Percentiles rank a stretch among this genome's conserved stretches.
Conservation (phyloP, 2,329 filamentous ascomycete genomes). For the Ophiostoma novo-ulmi region DNA sequence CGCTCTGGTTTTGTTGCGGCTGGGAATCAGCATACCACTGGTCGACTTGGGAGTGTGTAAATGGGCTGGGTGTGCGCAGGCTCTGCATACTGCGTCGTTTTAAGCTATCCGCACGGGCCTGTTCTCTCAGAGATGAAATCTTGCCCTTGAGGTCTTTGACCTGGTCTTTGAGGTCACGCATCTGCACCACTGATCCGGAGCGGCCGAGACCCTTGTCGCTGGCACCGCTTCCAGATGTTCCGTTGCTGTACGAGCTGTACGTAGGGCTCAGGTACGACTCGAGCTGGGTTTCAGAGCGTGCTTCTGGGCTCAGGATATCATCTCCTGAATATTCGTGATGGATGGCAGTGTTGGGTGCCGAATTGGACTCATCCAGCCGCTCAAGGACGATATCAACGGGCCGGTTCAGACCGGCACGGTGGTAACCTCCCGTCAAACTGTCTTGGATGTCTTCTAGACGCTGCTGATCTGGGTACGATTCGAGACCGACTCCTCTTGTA, state of each 20-base stretch:
- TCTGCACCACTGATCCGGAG: constrained; percentile 66
- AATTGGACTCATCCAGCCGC: constrained; percentile 51
- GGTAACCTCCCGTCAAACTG: constrained; percentile 33
- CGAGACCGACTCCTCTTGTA: background rate
- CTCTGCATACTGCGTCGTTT: constrained; percentile 72
- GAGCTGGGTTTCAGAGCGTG: constrained; percentile 33
- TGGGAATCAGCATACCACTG: constrained; percentile 44
- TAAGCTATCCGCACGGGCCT: constrained; percentile 72
- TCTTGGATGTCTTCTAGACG: constrained; percentile 36
- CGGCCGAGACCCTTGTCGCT: constrained; percentile 51
- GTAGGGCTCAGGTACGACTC: constrained; percentile 41
- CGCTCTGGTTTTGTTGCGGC: constrained; percentile 23
- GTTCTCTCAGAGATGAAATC: constrained; percentile 72
- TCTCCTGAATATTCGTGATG: background rate
- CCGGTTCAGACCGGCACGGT: constrained; percentile 34
- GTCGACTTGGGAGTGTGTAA: constrained; percentile 62
- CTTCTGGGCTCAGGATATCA: constrained; percentile 17
- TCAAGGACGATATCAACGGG: constrained; percentile 42
- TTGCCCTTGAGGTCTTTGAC: constrained; percentile 81
- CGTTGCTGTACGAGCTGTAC: constrained; percentile 35
- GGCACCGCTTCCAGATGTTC: background rate
- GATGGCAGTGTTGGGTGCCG: constrained; percentile 28
- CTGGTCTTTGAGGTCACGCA: constrained; percentile 71
- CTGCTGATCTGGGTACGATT: constrained; percentile 40
- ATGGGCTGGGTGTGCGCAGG: constrained; percentile 69